phyloP scores from a whole-genome alignment of 2,329 filamentous ascomycete genomes.

The Epicoccum nigrum region DNA sequence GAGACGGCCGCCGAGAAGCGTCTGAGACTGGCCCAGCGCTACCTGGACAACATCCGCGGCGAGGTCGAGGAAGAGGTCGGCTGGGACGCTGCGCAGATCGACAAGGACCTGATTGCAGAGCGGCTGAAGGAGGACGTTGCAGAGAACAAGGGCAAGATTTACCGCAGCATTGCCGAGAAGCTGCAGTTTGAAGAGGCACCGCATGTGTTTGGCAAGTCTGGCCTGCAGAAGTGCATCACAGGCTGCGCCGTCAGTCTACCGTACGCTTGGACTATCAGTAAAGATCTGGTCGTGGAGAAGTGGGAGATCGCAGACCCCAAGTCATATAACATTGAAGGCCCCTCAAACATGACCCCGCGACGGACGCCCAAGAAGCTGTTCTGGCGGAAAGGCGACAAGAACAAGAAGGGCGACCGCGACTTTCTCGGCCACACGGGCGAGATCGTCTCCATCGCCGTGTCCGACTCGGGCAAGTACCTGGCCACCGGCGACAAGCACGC shows the following conservation, averaged over 20 bases:
- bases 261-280: constrained; percentile 86
- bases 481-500: constrained; percentile 88
- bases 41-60: constrained; percentile 85
- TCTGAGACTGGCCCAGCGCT: constrained; percentile 85
- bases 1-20: constrained; percentile 91
- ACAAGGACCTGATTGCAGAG: constrained; percentile 89
- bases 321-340: constrained; percentile 31
- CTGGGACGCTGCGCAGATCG: constrained; percentile 93
- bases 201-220: constrained; percentile 76
- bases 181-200: constrained; percentile 72
- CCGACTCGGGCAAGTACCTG: constrained; percentile 86
- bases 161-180: constrained; percentile 76
- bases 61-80: constrained; percentile 76
- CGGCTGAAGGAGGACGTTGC: constrained; percentile 85
- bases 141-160: constrained; percentile 88
- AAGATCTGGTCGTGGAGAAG: constrained; percentile 83
- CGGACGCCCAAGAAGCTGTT: constrained; percentile 67
- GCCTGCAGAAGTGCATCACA: constrained; percentile 78
- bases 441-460: constrained; percentile 85
- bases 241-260: constrained; percentile 79
- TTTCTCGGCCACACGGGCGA: constrained; percentile 75
- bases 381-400: constrained; percentile 66
- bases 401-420: constrained; percentile 65
- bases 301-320: constrained; percentile 76
- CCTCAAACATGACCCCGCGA: constrained; percentile 58